Percentiles rank a stretch among this genome's conserved stretches.
Evolutionary conservation across 345 rosid species (phyloP).

Genomic region (Euclidium syriacum): DNA sequence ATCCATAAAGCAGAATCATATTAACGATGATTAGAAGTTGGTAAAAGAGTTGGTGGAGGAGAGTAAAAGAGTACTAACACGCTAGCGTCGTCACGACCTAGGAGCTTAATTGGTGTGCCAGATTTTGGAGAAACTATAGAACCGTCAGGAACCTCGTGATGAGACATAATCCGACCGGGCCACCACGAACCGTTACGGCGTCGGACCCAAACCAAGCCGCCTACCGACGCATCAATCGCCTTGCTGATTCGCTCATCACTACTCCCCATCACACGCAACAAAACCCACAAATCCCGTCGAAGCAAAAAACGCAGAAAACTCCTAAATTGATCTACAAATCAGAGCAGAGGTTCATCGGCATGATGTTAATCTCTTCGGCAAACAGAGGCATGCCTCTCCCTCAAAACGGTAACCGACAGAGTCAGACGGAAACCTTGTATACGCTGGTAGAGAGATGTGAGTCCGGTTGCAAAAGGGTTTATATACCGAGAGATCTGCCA

Average conservation of each 20-base stretch:
- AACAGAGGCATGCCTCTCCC: constrained; percentile 25
- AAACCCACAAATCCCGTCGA: constrained; percentile 10
- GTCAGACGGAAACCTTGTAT: constrained; percentile 5
- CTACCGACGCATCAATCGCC: constrained; percentile 81
- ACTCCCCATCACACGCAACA: constrained; percentile 60
- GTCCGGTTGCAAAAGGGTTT: constrained; percentile 9
- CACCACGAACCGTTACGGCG: constrained; percentile 99
- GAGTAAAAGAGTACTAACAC: constrained; percentile 51
- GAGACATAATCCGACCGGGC: constrained; percentile 95
- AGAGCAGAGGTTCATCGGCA: background rate
- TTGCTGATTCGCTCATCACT: constrained; percentile 48
- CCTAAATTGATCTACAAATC: constrained; percentile 16
- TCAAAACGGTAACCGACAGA: constrained; percentile 16
- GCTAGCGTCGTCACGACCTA: constrained; percentile 98
- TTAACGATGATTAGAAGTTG: background rate
- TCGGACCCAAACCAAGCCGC: constrained; percentile 96
- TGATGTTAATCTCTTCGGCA: constrained; percentile 12
- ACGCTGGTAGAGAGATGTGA: background rate
- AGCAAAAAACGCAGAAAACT: constrained; percentile 2
- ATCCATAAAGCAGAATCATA: background rate
- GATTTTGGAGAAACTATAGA: constrained; percentile 84
- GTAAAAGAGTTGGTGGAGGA: background rate
- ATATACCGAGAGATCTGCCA: background rate
- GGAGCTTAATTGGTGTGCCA: constrained; percentile 95
- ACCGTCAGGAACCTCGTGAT: constrained; percentile 68